Evolutionary conservation across 129 eudicot species (phyloP).

Genomic region (Daucus carota): DNA sequence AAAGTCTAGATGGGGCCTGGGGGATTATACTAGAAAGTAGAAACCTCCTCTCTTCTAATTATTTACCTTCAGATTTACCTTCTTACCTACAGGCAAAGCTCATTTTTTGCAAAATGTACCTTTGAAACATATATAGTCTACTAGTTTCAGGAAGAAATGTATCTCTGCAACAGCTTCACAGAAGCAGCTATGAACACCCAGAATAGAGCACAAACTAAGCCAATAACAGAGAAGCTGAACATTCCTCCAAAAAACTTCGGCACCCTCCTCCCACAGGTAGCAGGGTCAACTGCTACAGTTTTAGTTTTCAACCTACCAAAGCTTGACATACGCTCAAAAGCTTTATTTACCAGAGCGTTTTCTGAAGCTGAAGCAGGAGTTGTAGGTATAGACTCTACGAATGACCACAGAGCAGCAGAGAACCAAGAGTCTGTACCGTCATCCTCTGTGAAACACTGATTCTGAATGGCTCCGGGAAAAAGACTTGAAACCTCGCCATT

Average conservation of each 20-base stretch:
- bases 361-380: constrained; percentile 91
- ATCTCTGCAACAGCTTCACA: constrained; percentile 20
- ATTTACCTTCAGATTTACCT: background rate
- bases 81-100: background rate
- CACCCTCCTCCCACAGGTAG: constrained; percentile 22
- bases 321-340: constrained; percentile 74
- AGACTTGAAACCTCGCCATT: constrained; percentile 33
- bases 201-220: constrained; percentile 49
- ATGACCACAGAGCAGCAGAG: constrained; percentile 61
- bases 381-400: constrained; percentile 85
- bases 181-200: constrained; percentile 41
- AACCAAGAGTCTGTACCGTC: constrained; percentile 50
- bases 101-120: background rate
- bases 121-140: background rate
- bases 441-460: constrained; percentile 25
- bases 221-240: constrained; percentile 36
- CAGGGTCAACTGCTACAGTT: constrained; percentile 17
- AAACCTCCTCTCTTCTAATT: background rate
- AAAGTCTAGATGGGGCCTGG: background rate
- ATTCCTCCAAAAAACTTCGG: constrained; percentile 29
- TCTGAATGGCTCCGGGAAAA: constrained; percentile 26
- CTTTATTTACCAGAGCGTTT: constrained; percentile 47
- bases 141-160: constrained; percentile 17
- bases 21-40: background rate
- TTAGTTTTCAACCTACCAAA: constrained; percentile 37